Base-by-base conservation (phyloP, 2,329 filamentous ascomycete genomes). In the Talaromyces sp. region DNA sequence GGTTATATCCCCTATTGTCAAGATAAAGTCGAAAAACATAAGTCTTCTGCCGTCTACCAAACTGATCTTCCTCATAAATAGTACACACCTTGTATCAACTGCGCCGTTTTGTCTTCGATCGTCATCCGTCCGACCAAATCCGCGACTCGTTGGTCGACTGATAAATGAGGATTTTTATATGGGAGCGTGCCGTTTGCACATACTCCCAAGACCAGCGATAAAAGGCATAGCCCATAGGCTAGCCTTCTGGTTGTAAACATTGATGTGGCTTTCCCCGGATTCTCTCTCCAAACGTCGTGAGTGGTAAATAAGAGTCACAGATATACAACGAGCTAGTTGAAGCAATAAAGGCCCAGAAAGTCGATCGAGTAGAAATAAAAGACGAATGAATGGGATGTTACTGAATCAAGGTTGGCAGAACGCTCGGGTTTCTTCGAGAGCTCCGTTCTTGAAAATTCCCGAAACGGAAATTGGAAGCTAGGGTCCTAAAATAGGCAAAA, bases 101-200 rank as follows among this genome's bases (percentile, higher is more conserved):
- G 89, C 1, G 87, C 82, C 52, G 85, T 83, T 76, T 92, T 92
- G 63, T 92, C 89, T 68, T 89, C 81, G 60, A 90, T 83, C 0
- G 87, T 90, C 89, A 92, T 92, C 28, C 87, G 84, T 12, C 83
- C 83, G 58, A 92, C 75, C 5, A 92, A 81, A 71, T 92, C 89
- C 9, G 83, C 73, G 10, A 92, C 83, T 63, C 89, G 82, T 56
- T 83, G 83, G 57, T 90, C 85, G 14, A 91, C 78, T 7, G 85
- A 76, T 5, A 86, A 84, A 61, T 79, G 79, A 5, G 87, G 77
- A 70, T 91, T 79, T 70, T 88, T 89, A 81, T 90, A 90, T 1
- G 69, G 61, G 0, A 72, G 72, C 3, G 57, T 65, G 1, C 28
- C 58, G n/a, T 65, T 66, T 9, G 61, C 28, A 50, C 60, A 59